Percentiles rank a stretch among this genome's conserved stretches.
Conservation (phyloP, 805 yeast genomes). For the Danielia reshetovae region DNA sequence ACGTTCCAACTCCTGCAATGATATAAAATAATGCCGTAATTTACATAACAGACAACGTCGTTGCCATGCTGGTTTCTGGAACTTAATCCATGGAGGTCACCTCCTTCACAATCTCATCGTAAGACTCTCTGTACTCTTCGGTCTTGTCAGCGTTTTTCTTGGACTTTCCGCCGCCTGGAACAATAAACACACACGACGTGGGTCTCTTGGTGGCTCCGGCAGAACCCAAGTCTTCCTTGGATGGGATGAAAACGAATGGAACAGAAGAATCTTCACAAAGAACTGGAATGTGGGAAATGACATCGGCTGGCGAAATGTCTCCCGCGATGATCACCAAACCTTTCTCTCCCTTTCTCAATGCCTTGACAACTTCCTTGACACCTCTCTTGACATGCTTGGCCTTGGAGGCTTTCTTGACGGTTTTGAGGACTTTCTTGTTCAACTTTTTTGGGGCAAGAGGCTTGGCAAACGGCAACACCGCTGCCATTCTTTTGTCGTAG, state of each 20-base stretch:
- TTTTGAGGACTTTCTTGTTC: conserved; percentile 91
- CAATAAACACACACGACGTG: conserved; percentile 94
- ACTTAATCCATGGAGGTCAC: conserved; percentile 41
- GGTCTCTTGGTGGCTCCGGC: conserved; percentile 99
- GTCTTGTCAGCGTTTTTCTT: conserved; percentile 68
- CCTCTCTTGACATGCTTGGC: conserved; percentile 98
- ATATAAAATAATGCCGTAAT: background rate
- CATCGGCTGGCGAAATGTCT: conserved; percentile 96
- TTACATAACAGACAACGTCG: background rate
- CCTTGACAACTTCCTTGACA: conserved; percentile 97
- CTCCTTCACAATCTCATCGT: conserved; percentile 93
- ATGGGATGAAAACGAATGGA: conserved; percentile 91
- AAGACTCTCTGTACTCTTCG: conserved; percentile 85
- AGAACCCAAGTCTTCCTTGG: conserved; percentile 96
- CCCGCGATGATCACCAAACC: conserved; percentile 97
- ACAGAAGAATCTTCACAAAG: conserved; percentile 92
- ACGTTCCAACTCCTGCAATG: too few species aligned
- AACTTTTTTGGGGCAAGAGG: conserved; percentile 95
- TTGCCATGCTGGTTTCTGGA: background rate
- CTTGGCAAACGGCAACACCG: conserved; percentile 84
- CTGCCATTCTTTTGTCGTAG: conserved; percentile 89
- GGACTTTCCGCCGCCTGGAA: conserved; percentile 89
- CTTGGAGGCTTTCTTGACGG: conserved; percentile 96
- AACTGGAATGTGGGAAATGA: conserved; percentile 94
- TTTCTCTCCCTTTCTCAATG: conserved; percentile 96